Base-by-base conservation (phyloP, 2,329 filamentous ascomycete species). In the Paraconiothyrium sp. region DNA sequence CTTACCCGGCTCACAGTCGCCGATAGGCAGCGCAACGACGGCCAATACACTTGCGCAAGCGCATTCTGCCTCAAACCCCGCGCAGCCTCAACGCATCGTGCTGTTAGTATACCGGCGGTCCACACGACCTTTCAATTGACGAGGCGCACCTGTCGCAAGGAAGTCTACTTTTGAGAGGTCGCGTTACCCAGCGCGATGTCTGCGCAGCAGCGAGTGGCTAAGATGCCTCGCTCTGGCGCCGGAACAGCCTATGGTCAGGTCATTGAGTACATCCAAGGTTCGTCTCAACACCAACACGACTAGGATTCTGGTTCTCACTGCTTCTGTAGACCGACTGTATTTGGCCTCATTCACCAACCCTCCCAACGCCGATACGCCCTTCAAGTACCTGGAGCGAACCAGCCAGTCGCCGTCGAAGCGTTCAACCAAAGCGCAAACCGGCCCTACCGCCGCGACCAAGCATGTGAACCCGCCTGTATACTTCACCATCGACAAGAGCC, bases 251-350 rank as follows among this genome's bases (percentile, higher is more conserved):
- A 92, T 82, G 93, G 92, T 65, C 92, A 97, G 83, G 89, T 97
- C 72, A 94, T 97, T 77, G 94, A 97, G 84, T 97, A 97, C 81
- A 97, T 97, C 73, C 92, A 93, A 84, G 92, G 93, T 97, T n/a
- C 85, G 74, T 88, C 67, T 67, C 63, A 62, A 61, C 52, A 69
- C 68, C 66, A 72, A 71, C 67, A 72, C 54, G 55, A 32, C 41
- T 34, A 22, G 51, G 34, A 43, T 13, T 37, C 65, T 66, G 49
- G 72, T 56, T 52, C 60, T 46, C 27, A 32, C 27, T 37, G 39
- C 14, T 35, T 51, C 24, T 60, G 61, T 75, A 97, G 95, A 97
- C 82, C 93, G 94, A 60, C 86, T 99, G 54, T 99, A 98, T 78
- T 89, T 99, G 68, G 95, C 93, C 68, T 94, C 94, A 43, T 99